phyloP scores from a whole-genome alignment of 2,329 filamentous ascomycete genomes.

The Chrysosporium queenslandicum region DNA sequence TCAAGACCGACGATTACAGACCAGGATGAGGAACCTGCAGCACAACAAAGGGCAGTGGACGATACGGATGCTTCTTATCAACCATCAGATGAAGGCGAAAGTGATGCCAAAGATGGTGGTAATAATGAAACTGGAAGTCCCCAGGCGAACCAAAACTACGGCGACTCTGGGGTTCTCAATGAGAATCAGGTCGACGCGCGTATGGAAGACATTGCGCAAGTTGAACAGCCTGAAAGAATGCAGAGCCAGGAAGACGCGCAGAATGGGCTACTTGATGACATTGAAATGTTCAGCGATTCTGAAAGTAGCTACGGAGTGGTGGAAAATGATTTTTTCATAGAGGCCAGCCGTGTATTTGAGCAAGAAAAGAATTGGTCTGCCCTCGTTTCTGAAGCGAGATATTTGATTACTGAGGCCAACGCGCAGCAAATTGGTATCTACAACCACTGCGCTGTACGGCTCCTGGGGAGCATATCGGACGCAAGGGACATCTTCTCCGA shows the following conservation, averaged over 20 bases:
- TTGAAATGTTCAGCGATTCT: background rate
- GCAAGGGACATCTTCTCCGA: constrained; percentile 10
- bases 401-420: constrained; percentile 3
- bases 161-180: no score
- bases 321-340: constrained; percentile 8
- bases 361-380: constrained; percentile 14
- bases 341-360: constrained; percentile 9
- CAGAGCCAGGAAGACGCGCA: background rate
- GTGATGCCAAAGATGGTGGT: background rate
- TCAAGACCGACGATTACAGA: background rate
- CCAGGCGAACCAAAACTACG: no score
- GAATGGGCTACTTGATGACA: background rate
- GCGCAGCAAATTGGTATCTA: background rate
- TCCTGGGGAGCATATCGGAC: constrained; percentile 11
- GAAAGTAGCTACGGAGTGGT: background rate
- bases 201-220: background rate
- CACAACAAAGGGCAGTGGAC: background rate
- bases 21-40: background rate
- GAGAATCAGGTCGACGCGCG: background rate
- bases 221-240: background rate
- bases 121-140: no score
- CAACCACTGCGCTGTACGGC: constrained; percentile 1
- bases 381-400: constrained; percentile 12
- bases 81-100: background rate
- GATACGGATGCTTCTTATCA: background rate